phyloP scores from a whole-genome alignment of 306 rosid species.

The Arachis stenosperma region DNA sequence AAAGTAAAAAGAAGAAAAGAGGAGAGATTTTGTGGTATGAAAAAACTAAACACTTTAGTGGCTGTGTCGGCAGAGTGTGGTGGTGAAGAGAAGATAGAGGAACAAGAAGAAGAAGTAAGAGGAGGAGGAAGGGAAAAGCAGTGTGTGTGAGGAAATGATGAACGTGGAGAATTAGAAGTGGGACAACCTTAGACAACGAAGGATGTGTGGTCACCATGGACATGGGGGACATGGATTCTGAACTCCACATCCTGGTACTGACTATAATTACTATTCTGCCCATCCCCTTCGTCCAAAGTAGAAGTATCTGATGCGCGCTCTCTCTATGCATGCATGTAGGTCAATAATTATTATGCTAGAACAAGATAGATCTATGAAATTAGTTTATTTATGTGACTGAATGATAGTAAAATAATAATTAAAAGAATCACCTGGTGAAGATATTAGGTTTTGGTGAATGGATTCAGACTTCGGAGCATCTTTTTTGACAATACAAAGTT shows the following conservation, averaged over 20 bases:
- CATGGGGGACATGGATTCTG: slow-evolving; percentile 43
- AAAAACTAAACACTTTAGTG: slow-evolving; percentile 24
- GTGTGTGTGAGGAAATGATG: slow-evolving; percentile 46
- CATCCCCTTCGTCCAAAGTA: neutral
- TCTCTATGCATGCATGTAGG: slow-evolving; percentile 24
- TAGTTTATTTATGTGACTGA: slow-evolving; percentile 2
- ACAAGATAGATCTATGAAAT: slow-evolving; percentile 33
- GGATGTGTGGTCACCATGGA: slow-evolving; percentile 57
- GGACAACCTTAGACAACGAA: slow-evolving; percentile 43
- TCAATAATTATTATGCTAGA: slow-evolving; percentile 16
- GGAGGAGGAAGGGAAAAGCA: neutral
- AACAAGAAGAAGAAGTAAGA: no score
- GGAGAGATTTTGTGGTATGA: slow-evolving; percentile 29
- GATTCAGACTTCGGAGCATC: slow-evolving; percentile 13
- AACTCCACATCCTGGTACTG: slow-evolving; percentile 38
- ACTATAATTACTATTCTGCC: slow-evolving; percentile 43
- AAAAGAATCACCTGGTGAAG: neutral
- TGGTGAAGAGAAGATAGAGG: slow-evolving; percentile 33
- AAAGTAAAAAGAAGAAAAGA: slow-evolving; percentile 17
- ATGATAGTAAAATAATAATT: no score
- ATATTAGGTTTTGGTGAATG: slow-evolving; percentile 11
- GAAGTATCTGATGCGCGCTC: slow-evolving; percentile 35
- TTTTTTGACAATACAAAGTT: slow-evolving; percentile 28
- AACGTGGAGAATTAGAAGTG: slow-evolving; percentile 39
- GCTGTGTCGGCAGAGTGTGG: slow-evolving; percentile 36